Base-by-base conservation (phyloP, 805 yeast genomes). In the Ogataea paradorogensis region DNA sequence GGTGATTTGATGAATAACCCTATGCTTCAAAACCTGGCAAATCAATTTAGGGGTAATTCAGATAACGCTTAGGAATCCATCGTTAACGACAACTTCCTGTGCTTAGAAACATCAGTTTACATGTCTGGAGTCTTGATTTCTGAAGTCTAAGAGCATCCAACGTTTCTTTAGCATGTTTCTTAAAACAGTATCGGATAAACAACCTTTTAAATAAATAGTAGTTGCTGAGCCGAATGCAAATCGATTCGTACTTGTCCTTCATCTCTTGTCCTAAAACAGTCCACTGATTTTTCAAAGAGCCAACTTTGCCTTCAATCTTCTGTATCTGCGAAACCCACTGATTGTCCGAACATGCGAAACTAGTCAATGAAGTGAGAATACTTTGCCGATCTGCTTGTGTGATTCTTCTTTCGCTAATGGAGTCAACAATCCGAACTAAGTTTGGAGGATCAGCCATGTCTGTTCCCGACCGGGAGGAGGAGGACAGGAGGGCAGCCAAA, bases 1-100 rank as follows among this genome's bases (percentile, higher is more conserved):
- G 68, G 75, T 28, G 86, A 82, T 34, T 55, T 89, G 59, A 77
- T 88, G 86, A 83, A 78, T 63, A 83, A 88, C 62, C 95, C 95
- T 40, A 78, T 79, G 70, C 66, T 88, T 31, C 79, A 71, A 61
- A 76, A 82, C 48, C 66, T 84, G 78, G 93, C 90, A 24, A 73
- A 69, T 42, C 82, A 71, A 53, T 80, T 87, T 57, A 74, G 82
- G 75, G 84, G 85, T 34, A 76, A 77, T 23, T 38, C 47, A 5
- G 25, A 27, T 9, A 27, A 24, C 15, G 20, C 11, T 11, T 21
- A 4, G 20, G 20, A 3, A 23, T n/a, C 14, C 6, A 18, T 4
- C 20, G 4, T 18, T 18, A 18, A 18, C 20, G 6, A 18, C 20
- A 4, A 18, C 20, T 18, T 18, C 20, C 20, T 18, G 20, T 18